Base-by-base conservation (phyloP, 768 basidiomycete genomes). In the Filobasidium floriforme region DNA sequence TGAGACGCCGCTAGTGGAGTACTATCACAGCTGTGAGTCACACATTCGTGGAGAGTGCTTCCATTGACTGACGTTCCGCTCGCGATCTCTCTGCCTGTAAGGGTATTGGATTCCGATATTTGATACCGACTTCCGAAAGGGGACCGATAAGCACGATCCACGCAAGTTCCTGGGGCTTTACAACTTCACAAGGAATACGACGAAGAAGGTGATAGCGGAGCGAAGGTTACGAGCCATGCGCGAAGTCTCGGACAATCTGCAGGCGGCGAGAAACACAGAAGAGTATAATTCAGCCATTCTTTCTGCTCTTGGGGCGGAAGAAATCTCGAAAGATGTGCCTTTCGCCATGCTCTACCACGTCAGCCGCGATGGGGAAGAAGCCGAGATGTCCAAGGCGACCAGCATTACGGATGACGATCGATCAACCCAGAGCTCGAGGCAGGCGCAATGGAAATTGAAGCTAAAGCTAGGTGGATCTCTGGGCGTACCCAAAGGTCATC, bases 151-250 rank as follows among this genome's bases (percentile, higher is more conserved):
- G 74, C 14, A 24, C 54, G 54, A 57, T 28, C 54, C 54, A 57
- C 54, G 72, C 14, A 69, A 71, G 1, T 61, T 75, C 60, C 73
- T 70, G 1, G 76, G 76, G 37, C 52, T 77, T 7, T 73, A 73
- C 71, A 77, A 77, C 57, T 73, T 73, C 12, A 77, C 76, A 9
- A 70, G 73, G 52, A 68, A 74, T 15, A 75, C 71, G 7, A 77
- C 76, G 7, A 62, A 62, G 15, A 75, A 75, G 54, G 76, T 75
- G 11, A 62, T 77, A 43, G 73, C 72, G 7, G 74, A 77, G 64
- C 59, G 76, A 28, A 51, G 76, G 12, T 67, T 75, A 44, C 69
- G 69, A 0, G 71, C 71, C 6, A 72, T 73, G 7, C 64, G 75
- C 57, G 76, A 75, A 44, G 72, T 77, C 70, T 72, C 73, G 12